Evolutionary conservation across 1,284 basidiomycete genomes (phyloP).

Genomic region (Malassezia sympodialis): DNA sequence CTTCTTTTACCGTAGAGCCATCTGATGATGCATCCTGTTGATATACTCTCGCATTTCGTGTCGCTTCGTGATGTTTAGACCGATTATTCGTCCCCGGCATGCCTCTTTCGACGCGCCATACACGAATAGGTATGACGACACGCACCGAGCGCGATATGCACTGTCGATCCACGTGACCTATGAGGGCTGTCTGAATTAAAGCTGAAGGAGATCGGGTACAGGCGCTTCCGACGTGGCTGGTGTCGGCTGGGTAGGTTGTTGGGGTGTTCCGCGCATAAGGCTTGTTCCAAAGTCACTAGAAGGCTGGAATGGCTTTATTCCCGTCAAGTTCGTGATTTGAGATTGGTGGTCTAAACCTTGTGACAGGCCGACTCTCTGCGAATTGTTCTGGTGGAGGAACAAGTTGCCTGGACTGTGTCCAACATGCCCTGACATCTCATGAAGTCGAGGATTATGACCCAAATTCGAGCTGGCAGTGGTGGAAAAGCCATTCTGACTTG

Average conservation of each 20-base stretch:
- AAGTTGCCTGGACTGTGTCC: not conserved
- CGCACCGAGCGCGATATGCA: not conserved
- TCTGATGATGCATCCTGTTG: not conserved
- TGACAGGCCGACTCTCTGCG: not conserved
- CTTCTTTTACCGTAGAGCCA: not conserved
- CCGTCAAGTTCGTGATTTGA: slow-evolving; percentile 10
- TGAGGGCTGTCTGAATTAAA: not conserved
- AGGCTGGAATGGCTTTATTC: slow-evolving; percentile 42
- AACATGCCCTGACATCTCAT: not conserved
- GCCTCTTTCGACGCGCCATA: not conserved
- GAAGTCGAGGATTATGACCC: not conserved
- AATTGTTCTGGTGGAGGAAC: not conserved
- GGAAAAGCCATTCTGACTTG: not conserved
- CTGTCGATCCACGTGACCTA: not conserved
- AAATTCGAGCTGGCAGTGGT: not conserved
- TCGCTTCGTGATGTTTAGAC: not conserved
- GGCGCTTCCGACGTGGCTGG: not conserved
- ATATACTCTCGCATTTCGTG: not conserved
- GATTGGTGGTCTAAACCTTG: not conserved
- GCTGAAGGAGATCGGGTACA: slow-evolving; percentile 11
- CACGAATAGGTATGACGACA: not conserved
- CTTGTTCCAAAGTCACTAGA: slow-evolving; percentile 31
- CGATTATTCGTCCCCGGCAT: not conserved
- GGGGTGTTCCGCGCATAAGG: not conserved
- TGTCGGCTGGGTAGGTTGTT: not conserved